Percentiles rank a stretch among this genome's conserved stretches.
Evolutionary conservation across 495 filamentous ascomycete species (phyloP).

Genomic region (Pyronema domesticum): DNA sequence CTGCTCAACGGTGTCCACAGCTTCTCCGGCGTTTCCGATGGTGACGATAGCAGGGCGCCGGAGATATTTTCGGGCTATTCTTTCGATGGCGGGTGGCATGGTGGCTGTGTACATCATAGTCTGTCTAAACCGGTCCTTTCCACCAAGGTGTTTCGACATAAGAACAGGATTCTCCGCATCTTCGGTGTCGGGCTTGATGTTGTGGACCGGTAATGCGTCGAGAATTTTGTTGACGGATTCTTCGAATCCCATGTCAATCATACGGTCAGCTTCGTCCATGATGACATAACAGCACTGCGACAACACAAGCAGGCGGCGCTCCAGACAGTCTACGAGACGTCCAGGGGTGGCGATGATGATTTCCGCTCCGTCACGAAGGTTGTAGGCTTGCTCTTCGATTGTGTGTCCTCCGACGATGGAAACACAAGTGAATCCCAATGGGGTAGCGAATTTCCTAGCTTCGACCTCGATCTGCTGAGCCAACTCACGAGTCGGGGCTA

Average conservation of each 20-base stretch:
- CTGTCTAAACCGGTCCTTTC: constrained; percentile 79
- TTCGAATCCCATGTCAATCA: constrained; percentile 98
- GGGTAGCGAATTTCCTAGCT: constrained; percentile 79
- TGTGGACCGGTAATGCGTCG: constrained; percentile 83
- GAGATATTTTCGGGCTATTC: constrained; percentile 90
- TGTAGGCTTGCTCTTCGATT: constrained; percentile 85
- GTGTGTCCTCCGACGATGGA: constrained; percentile 95
- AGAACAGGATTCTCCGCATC: constrained; percentile 72
- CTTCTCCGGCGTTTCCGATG: constrained; percentile 86
- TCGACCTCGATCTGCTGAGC: constrained; percentile 95
- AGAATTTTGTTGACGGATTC: constrained; percentile 97
- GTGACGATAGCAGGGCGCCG: constrained; percentile 86
- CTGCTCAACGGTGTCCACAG: constrained; percentile 97
- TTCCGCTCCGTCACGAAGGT: constrained; percentile 84
- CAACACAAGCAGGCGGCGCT: constrained; percentile 78
- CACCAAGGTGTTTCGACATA: constrained; percentile 68
- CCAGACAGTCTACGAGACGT: constrained; percentile 92
- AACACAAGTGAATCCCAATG: constrained; percentile 86
- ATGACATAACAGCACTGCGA: constrained; percentile 96
- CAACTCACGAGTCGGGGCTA: constrained; percentile 95
- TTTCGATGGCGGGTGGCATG: constrained; percentile 85
- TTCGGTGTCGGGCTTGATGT: constrained; percentile 92
- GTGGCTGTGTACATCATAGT: constrained; percentile 99
- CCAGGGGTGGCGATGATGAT: constrained; percentile 97
- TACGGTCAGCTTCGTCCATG: constrained; percentile 96